Percentiles rank a stretch among this genome's conserved stretches.
phyloP scores from a whole-genome alignment of 352 stramenopile genomes.

The Thraustochytrium striatum region DNA sequence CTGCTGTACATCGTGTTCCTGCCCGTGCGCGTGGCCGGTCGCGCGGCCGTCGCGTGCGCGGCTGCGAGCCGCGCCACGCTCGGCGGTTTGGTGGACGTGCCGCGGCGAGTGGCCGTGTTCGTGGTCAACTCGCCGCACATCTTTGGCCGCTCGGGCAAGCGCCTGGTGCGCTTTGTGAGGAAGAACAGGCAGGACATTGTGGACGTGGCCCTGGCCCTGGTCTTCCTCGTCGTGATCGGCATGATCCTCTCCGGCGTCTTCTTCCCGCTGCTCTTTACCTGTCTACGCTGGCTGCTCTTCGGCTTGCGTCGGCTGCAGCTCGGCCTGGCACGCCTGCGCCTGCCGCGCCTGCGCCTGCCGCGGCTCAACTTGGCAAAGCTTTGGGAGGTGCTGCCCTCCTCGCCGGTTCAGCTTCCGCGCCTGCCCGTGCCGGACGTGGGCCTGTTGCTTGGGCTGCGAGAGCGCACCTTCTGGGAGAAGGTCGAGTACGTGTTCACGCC shows the following conservation, averaged over 20 bases:
- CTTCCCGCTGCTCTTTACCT: neutral
- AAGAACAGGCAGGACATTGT: constrained; percentile 2
- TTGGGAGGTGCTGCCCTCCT: neutral
- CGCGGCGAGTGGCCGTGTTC: neutral
- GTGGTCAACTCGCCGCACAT: constrained; percentile 22
- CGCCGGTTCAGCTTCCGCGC: neutral
- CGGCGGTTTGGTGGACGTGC: neutral
- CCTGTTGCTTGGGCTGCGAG: constrained; percentile 12
- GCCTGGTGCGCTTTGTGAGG: neutral
- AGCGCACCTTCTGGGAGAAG: constrained; percentile 40
- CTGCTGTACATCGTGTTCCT: constrained; percentile 38
- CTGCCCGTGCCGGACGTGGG: constrained; percentile 21
- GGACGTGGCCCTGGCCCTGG: constrained; percentile 21
- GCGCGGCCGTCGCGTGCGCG: neutral
- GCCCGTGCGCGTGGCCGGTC: neutral
- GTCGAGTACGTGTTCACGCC: neutral
- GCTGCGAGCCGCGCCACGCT: neutral
- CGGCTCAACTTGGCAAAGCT: constrained; percentile 32
- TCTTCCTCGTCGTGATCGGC: neutral
- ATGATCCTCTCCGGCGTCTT: constrained; percentile 15
- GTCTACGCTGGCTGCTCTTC: neutral
- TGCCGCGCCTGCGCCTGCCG: constrained; percentile 10
- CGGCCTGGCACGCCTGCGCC: neutral
- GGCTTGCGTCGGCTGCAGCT: neutral
- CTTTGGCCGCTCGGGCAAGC: constrained; percentile 10